phyloP scores from a whole-genome alignment of 345 rosid genomes.

The Ricinus communis region DNA sequence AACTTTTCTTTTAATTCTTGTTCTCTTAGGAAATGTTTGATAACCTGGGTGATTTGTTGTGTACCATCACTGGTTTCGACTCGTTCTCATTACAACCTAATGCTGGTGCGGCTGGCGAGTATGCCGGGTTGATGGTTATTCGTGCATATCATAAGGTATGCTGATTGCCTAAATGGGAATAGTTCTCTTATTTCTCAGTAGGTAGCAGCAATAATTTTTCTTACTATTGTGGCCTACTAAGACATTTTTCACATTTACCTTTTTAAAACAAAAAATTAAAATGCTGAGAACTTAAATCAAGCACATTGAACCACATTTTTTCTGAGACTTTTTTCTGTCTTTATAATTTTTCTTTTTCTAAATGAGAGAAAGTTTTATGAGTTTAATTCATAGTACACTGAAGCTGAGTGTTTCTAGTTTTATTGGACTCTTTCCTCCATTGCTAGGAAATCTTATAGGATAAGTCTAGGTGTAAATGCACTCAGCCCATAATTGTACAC shows the following conservation, averaged over 20 bases:
- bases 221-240: no score
- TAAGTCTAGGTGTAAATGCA: not conserved
- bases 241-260: not conserved
- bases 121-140: conserved; percentile 99
- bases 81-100: conserved; percentile 99
- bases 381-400: not conserved
- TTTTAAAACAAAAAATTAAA: no score
- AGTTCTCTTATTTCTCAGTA: not conserved
- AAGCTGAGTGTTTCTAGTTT: not conserved
- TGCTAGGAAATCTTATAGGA: not conserved
- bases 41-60: conserved; percentile 75
- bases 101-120: conserved; percentile 99
- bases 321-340: not conserved
- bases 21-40: conserved; percentile 84
- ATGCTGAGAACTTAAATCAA: not conserved
- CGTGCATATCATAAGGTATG: conserved; percentile 92
- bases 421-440: not conserved
- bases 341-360: not conserved
- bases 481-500: no score
- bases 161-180: not conserved
- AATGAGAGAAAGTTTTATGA: not conserved
- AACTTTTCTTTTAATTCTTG: conserved; percentile 14
- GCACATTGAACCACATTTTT: not conserved
- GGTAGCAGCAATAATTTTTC: not conserved
- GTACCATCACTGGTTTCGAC: conserved; percentile 92